A percentile compares a stretch with the other conserved stretches of the same genome.
Evolutionary conservation across 768 basidiomycete species (phyloP).

Genomic region (Suillus discolor): DNA sequence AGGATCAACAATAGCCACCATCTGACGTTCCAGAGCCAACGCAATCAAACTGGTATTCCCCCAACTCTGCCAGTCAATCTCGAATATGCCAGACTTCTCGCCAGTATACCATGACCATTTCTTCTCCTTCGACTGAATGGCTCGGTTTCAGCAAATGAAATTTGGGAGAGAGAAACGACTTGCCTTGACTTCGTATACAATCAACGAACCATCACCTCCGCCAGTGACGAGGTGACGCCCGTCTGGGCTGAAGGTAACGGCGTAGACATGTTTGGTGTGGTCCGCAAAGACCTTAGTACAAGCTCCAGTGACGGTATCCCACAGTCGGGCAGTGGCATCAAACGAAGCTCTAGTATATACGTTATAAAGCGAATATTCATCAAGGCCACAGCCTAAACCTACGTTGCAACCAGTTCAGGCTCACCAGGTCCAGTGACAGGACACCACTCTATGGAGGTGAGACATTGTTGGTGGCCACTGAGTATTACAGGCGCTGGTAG

Average conservation of each 20-base stretch:
- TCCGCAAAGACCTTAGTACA: slow-evolving; percentile 74
- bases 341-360: slow-evolving; percentile 63
- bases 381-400: slow-evolving; percentile 24
- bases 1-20: slow-evolving; percentile 70
- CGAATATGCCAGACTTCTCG: slow-evolving; percentile 69
- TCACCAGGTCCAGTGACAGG: slow-evolving; percentile 47
- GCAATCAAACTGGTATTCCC: slow-evolving; percentile 61
- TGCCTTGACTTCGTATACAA: slow-evolving; percentile 72
- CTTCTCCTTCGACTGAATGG: slow-evolving; percentile 45
- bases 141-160: slow-evolving; percentile 11
- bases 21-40: slow-evolving; percentile 65
- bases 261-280: slow-evolving; percentile 72
- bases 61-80: slow-evolving; percentile 73
- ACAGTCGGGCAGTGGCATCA: slow-evolving; percentile 77
- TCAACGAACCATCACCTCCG: slow-evolving; percentile 75
- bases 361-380: neutral
- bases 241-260: slow-evolving; percentile 74
- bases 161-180: slow-evolving; percentile 20
- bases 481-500: slow-evolving; percentile 39
- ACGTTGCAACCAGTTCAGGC: slow-evolving; percentile 76
- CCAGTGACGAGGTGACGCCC: slow-evolving; percentile 76
- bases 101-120: slow-evolving; percentile 68
- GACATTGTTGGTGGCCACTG: slow-evolving; percentile 64
- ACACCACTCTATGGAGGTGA: slow-evolving; percentile 74
- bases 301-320: slow-evolving; percentile 79